Evolutionary conservation across 345 rosid genomes (phyloP).

Genomic region (Salix udensis): DNA sequence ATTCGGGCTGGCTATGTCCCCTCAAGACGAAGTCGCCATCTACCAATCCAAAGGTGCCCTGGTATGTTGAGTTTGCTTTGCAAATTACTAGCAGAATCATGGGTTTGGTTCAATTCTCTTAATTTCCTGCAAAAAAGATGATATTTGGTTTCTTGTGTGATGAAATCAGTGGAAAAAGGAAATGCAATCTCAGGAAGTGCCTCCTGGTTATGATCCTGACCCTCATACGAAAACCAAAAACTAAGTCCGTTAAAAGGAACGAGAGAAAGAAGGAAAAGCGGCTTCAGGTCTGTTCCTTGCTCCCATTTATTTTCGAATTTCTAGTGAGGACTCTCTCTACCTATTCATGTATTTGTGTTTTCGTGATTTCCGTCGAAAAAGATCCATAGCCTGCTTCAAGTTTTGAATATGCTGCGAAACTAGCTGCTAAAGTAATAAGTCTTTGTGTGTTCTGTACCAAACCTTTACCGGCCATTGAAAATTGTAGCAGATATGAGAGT

Average conservation of each 20-base stretch:
- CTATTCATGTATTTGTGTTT: neutral
- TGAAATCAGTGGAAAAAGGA: neutral
- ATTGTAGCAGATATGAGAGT: neutral
- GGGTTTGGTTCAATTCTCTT: neutral
- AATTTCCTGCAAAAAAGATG: neutral
- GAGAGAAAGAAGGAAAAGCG: slow-evolving; percentile 86
- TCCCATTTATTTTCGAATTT: neutral
- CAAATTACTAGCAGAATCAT: neutral
- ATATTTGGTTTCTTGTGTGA: neutral
- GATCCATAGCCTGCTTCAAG: neutral
- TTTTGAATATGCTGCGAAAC: neutral
- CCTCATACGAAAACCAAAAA: slow-evolving; percentile 13
- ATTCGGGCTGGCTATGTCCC: slow-evolving; percentile 88
- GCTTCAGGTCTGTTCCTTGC: slow-evolving; percentile 44
- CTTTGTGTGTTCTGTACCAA: neutral
- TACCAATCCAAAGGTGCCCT: slow-evolving; percentile 83
- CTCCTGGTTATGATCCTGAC: neutral
- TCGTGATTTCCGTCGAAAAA: neutral
- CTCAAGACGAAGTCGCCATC: slow-evolving; percentile 84
- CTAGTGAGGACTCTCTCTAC: neutral
- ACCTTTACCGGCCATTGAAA: neutral
- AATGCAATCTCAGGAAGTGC: neutral
- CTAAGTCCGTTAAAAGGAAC: slow-evolving; percentile 70
- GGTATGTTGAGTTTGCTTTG: slow-evolving; percentile 38
- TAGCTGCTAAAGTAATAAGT: neutral